Percentiles rank a stretch among this genome's conserved stretches.
These are phyloP conservation scores for Lobosporangium transversale DNA, from an alignment of 192 early-diverging fungal genomes.

Conservation along the genomic window DNA sequence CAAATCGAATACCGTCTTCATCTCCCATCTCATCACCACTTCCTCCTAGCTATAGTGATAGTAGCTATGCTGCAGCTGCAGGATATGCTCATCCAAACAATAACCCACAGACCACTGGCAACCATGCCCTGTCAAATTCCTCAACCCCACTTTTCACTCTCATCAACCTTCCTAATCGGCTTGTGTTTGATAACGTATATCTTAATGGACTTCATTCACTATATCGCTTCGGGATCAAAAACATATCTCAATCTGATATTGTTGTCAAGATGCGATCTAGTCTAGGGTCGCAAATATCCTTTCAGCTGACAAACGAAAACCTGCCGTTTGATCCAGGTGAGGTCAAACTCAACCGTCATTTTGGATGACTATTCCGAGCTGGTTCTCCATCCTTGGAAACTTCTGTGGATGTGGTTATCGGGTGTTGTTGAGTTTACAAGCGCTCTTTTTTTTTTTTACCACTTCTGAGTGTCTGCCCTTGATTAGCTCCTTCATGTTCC, in stretches of 20 bases:
- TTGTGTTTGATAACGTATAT: constrained; percentile 83
- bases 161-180: constrained; percentile 62
- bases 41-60: too few species aligned
- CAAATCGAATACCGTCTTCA: too few species aligned
- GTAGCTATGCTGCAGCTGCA: too few species aligned
- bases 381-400: too few species aligned
- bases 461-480: too few species aligned
- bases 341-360: too few species aligned
- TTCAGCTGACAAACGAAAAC: constrained; percentile 90
- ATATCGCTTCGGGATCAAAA: constrained; percentile 74
- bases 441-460: background rate
- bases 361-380: too few species aligned
- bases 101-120: background rate
- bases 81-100: constrained; percentile 1
- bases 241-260: constrained; percentile 66
- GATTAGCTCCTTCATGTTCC: constrained; percentile 20
- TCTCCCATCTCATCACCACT: too few species aligned
- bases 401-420: too few species aligned
- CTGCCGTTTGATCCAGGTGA: constrained; percentile 66
- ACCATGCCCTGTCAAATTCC: constrained; percentile 9
- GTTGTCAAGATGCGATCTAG: constrained; percentile 83
- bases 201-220: constrained; percentile 85
- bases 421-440: background rate
- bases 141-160: constrained; percentile 60
- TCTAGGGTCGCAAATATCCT: constrained; percentile 80